Conservation (phyloP, 148 eudicot species). For the Fagopyrum tataricum region DNA sequence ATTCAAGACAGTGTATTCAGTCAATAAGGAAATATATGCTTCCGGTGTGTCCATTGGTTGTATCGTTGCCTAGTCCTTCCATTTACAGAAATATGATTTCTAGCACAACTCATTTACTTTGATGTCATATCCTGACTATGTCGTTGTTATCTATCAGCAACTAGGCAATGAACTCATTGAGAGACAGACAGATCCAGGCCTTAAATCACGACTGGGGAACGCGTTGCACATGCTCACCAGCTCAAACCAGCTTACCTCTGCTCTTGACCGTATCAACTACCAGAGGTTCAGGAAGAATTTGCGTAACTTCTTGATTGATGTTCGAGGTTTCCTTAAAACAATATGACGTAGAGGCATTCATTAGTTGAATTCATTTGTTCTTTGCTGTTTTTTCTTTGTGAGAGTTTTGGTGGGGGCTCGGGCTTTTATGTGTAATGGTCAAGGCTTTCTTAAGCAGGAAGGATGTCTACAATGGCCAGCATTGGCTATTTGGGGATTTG, state of each 20-base stretch:
- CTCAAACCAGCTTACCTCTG: constrained; percentile 54
- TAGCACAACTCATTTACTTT: neutral
- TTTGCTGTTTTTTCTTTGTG: neutral
- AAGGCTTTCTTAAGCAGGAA: too few relatives aligned
- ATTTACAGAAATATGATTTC: neutral
- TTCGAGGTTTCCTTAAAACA: constrained; percentile 83
- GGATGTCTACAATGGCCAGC: neutral
- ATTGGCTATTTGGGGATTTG: neutral
- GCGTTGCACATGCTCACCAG: constrained; percentile 70
- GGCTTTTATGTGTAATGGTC: too few relatives aligned
- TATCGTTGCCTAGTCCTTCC: neutral
- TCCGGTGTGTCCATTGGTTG: neutral
- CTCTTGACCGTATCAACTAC: constrained; percentile 73
- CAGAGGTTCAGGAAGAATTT: constrained; percentile 88
- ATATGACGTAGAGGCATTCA: constrained; percentile 29
- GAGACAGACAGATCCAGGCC: constrained; percentile 48
- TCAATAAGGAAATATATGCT: too few relatives aligned
- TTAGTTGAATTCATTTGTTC: constrained; percentile 1
- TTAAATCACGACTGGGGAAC: constrained; percentile 62
- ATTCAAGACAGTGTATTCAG: neutral
- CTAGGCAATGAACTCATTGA: constrained; percentile 74
- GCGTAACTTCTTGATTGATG: constrained; percentile 64
- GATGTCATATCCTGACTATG: neutral
- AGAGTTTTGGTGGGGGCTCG: neutral
- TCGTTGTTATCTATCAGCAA: constrained; percentile 30